These are phyloP conservation scores for Aspergillus mulundensis DNA, from an alignment of 495 filamentous ascomycete species.

Conservation along the genomic window DNA sequence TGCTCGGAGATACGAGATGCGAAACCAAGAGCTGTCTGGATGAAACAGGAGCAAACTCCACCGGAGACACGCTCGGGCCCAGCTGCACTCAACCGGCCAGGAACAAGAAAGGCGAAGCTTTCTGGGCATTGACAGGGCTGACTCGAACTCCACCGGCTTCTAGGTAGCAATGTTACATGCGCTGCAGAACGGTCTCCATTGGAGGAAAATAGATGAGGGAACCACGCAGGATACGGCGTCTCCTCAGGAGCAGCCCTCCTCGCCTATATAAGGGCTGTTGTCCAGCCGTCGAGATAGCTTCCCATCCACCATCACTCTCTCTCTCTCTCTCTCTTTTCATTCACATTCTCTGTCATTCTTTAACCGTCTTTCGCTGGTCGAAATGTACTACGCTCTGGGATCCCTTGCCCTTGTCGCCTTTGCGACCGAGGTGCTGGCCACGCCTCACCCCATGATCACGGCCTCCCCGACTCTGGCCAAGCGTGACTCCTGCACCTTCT, in stretches of 20 bases:
- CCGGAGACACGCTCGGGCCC: neutral
- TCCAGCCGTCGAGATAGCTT: neutral
- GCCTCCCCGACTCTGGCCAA: constrained; percentile 1
- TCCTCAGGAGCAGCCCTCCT: too few species aligned
- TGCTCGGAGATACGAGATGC: neutral
- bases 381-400: neutral
- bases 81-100: neutral
- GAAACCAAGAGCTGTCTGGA: neutral
- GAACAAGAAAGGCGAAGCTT: neutral
- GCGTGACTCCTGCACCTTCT: constrained; percentile 4
- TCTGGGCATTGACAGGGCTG: neutral
- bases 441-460: constrained; percentile 3
- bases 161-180: neutral
- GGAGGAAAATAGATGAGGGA: neutral
- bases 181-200: neutral
- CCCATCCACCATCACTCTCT: neutral
- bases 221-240: too few species aligned
- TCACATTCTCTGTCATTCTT: neutral
- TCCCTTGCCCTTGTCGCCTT: neutral
- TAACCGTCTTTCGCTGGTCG: neutral
- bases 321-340: neutral
- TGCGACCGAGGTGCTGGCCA: neutral
- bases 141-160: neutral
- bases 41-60: neutral
- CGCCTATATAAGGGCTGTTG: neutral